Evolutionary conservation across 768 basidiomycete species (phyloP).

Genomic region (Mycena venus): DNA sequence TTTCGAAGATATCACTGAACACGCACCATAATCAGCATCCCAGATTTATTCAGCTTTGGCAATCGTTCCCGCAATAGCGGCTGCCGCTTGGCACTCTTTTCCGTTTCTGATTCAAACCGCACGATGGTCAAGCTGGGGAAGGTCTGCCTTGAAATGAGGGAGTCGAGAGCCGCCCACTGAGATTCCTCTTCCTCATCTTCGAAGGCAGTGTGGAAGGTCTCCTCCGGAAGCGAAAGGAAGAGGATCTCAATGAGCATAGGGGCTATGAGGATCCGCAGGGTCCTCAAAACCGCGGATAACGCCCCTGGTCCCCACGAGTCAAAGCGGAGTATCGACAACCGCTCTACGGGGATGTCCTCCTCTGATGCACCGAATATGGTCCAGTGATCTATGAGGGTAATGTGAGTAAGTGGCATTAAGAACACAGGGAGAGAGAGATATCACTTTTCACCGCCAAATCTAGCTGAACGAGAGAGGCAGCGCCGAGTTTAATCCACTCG

Average conservation of each 20-base stretch:
- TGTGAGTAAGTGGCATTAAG: background rate
- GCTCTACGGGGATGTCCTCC: background rate
- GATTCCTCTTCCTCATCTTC: background rate
- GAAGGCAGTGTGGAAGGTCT: background rate
- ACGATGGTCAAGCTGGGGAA: background rate
- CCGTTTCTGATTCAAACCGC: background rate
- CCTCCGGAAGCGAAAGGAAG: background rate
- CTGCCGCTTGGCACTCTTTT: background rate
- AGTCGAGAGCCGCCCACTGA: background rate
- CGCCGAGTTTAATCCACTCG: background rate
- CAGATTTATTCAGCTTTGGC: background rate
- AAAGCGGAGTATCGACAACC: background rate
- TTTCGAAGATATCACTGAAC: background rate
- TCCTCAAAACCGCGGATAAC: background rate
- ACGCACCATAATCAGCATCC: background rate
- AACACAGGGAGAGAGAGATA: background rate
- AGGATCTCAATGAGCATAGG: background rate
- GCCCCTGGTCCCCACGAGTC: background rate
- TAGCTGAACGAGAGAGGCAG: background rate
- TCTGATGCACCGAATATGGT: background rate
- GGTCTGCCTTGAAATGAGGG: background rate
- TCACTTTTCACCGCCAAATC: background rate
- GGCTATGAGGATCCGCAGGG: background rate
- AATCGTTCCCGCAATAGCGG: background rate
- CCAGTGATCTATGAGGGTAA: background rate